Conservation (phyloP, 345 rosid species). For the Reutealis trisperma region DNA sequence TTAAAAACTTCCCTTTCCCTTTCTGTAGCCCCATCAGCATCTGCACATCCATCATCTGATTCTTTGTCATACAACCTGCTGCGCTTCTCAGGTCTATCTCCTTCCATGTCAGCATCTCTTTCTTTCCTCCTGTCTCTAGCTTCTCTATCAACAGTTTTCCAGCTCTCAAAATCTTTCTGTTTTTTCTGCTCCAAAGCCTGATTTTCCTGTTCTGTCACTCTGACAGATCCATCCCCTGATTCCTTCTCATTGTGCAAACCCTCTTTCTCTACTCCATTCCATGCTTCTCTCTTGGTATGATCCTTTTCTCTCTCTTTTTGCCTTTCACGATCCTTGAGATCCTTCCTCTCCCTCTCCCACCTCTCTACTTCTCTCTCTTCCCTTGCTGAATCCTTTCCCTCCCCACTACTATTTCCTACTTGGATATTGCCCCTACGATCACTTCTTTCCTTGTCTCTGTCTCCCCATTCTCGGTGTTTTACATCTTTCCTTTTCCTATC, state of each 20-base stretch:
- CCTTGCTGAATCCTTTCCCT: slow-evolving; percentile 62
- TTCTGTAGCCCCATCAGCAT: slow-evolving; percentile 73
- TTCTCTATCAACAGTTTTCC: slow-evolving; percentile 72
- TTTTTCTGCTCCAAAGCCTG: slow-evolving; percentile 61
- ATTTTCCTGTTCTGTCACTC: slow-evolving; percentile 61
- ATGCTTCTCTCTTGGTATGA: slow-evolving; percentile 65
- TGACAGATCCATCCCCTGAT: slow-evolving; percentile 61
- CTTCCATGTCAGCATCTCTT: slow-evolving; percentile 74
- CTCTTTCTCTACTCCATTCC: slow-evolving; percentile 71
- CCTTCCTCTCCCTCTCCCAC: slow-evolving; percentile 90
- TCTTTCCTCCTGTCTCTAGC: slow-evolving; percentile 82
- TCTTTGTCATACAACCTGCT: slow-evolving; percentile 66
- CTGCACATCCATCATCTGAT: slow-evolving; percentile 87
- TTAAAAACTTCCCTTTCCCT: slow-evolving; percentile 80
- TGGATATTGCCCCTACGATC: slow-evolving; percentile 68
- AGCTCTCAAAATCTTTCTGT: slow-evolving; percentile 66
- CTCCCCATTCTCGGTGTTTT: slow-evolving; percentile 86
- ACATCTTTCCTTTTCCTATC: slow-evolving; percentile 87
- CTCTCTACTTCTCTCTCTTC: slow-evolving; percentile 86
- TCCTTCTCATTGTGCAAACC: slow-evolving; percentile 61
- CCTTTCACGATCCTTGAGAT: slow-evolving; percentile 74
- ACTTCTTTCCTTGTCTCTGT: slow-evolving; percentile 84
- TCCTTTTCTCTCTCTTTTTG: slow-evolving; percentile 73
- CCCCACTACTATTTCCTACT: slow-evolving; percentile 52
- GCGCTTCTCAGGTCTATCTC: slow-evolving; percentile 84